These are phyloP conservation scores for Acer campestre DNA, from an alignment of 345 rosid genomes.

Conservation along the genomic window DNA sequence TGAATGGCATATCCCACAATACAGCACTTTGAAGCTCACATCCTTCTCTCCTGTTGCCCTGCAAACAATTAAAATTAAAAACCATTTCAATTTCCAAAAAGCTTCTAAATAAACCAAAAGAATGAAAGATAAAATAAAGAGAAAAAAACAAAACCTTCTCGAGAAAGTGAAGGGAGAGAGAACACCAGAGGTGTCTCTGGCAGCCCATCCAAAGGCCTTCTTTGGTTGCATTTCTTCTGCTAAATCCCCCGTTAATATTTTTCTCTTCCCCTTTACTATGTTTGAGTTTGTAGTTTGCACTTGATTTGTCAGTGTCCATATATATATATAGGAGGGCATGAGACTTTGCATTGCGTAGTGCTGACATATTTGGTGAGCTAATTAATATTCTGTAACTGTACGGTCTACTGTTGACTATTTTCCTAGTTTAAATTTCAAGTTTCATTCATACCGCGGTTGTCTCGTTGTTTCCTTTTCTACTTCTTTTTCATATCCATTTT, in stretches of 20 bases:
- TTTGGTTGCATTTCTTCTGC: conserved; percentile 32
- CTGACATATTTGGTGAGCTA: background rate
- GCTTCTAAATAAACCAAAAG: too few relatives aligned
- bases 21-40: conserved; percentile 38
- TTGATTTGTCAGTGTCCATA: too few relatives aligned
- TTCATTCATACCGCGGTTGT: too few relatives aligned
- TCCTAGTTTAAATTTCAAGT: too few relatives aligned
- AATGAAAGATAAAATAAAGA: too few relatives aligned
- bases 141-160: conserved; percentile 42
- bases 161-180: conserved; percentile 65
- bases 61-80: background rate
- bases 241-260: conserved; percentile 5
- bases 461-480: background rate
- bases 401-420: too few relatives aligned
- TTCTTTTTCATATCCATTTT: background rate
- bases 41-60: conserved; percentile 35
- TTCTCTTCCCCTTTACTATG: background rate
- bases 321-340: background rate
- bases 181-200: conserved; percentile 54
- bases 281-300: background rate
- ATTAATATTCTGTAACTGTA: background rate
- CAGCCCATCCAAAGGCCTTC: conserved; percentile 63
- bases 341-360: background rate
- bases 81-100: too few relatives aligned
- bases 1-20: conserved; percentile 50